Evolutionary conservation across 2,329 filamentous ascomycete species (phyloP).

Genomic region (Dendrostoma leiphaemia): DNA sequence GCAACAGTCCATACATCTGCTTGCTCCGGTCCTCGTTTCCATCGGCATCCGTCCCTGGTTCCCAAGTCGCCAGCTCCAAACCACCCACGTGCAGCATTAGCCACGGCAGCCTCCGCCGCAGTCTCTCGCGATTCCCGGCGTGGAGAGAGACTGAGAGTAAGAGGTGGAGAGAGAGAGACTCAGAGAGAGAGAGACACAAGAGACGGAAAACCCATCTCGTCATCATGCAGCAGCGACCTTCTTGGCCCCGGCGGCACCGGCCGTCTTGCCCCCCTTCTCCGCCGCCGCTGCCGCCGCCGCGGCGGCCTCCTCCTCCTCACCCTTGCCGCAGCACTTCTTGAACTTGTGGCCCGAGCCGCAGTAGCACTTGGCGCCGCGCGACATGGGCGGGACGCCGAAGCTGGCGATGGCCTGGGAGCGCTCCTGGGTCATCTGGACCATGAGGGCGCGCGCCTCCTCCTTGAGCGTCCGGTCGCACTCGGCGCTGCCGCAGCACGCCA

Average conservation of each 20-base stretch:
- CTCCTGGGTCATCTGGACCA: constrained; percentile 17
- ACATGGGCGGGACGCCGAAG: constrained; percentile 17
- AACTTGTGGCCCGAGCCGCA: constrained; percentile 18
- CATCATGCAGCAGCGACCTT: neutral
- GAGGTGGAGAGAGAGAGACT: too few relatives aligned
- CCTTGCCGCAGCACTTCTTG: constrained; percentile 19
- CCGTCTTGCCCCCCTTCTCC: neutral
- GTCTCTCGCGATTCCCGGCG: too few relatives aligned
- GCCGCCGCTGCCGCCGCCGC: neutral
- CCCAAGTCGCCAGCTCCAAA: too few relatives aligned
- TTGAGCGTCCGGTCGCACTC: constrained; percentile 13
- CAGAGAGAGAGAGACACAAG: too few relatives aligned
- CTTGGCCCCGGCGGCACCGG: neutral
- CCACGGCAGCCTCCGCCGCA: too few relatives aligned
- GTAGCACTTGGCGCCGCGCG: constrained; percentile 18
- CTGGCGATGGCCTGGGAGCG: constrained; percentile 14
- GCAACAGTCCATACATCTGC: too few relatives aligned
- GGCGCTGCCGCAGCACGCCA: constrained; percentile 11
- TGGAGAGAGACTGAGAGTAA: too few relatives aligned
- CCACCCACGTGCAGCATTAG: too few relatives aligned
- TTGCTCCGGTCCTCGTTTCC: too few relatives aligned
- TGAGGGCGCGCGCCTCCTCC: constrained; percentile 16
- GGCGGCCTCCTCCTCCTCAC: neutral
- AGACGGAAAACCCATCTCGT: neutral
- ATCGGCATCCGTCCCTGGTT: too few relatives aligned